These are phyloP conservation scores for Phytophthora quininea DNA, from an alignment of 352 stramenopile species.

Conservation along the genomic window DNA sequence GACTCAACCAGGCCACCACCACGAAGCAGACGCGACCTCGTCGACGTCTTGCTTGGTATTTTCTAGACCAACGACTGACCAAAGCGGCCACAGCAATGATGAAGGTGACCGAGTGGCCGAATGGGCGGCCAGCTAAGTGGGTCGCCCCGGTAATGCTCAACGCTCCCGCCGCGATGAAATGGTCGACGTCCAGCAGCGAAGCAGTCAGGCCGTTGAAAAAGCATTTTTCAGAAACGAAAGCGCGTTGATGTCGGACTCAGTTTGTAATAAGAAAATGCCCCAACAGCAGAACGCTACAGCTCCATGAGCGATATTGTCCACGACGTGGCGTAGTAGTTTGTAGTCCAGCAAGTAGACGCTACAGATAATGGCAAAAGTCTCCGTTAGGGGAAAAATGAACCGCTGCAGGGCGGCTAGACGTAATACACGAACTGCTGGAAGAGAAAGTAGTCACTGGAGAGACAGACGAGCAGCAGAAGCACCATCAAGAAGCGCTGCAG, in stretches of 20 bases:
- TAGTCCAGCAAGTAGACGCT: constrained; percentile 39
- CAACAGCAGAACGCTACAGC: constrained; percentile 61
- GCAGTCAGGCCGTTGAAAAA: constrained; percentile 45
- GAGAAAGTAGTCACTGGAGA: constrained; percentile 63
- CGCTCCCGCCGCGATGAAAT: constrained; percentile 72
- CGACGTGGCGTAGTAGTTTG: constrained; percentile 56
- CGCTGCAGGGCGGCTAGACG: not conserved
- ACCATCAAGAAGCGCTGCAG: constrained; percentile 49
- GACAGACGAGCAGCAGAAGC: constrained; percentile 51
- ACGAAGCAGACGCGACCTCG: constrained; percentile 58
- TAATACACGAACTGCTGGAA: constrained; percentile 50
- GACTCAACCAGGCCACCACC: constrained; percentile 58
- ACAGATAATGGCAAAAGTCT: not conserved
- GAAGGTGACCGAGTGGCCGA: constrained; percentile 73
- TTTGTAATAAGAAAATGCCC: constrained; percentile 64
- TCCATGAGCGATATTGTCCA: constrained; percentile 70
- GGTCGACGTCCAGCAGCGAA: constrained; percentile 66
- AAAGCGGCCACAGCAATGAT: constrained; percentile 51
- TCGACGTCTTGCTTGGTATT: constrained; percentile 17
- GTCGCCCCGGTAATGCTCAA: constrained; percentile 63
- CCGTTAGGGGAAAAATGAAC: not conserved
- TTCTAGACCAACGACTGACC: constrained; percentile 44
- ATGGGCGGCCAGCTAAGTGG: constrained; percentile 61
- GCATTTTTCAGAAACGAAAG: constrained; percentile 46
- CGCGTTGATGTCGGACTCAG: constrained; percentile 12